A percentile compares a stretch with the other conserved stretches of the same genome.
Evolutionary conservation across 306 rosid species (phyloP).

Genomic region (Biancaea sappan): DNA sequence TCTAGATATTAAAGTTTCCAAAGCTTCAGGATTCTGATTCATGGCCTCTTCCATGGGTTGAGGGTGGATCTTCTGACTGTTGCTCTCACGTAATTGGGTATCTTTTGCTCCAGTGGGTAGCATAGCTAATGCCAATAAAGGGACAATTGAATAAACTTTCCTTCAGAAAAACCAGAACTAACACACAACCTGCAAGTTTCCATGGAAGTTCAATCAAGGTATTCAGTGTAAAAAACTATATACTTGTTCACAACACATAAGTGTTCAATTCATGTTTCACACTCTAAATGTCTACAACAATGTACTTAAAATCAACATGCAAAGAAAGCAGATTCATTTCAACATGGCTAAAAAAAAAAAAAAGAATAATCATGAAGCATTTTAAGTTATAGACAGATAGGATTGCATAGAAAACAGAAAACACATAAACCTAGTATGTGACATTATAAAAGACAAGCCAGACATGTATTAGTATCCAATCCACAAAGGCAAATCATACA

Average conservation of each 20-base stretch:
- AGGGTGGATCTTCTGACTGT: slow-evolving; percentile 95
- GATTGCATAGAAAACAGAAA: not conserved
- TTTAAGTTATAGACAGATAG: not conserved
- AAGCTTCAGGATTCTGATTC: slow-evolving; percentile 94
- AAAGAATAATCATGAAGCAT: not conserved
- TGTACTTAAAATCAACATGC: not conserved
- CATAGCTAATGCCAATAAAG: slow-evolving; percentile 75
- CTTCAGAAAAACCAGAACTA: slow-evolving; percentile 49
- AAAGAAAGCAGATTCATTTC: not conserved
- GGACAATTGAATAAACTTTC: slow-evolving; percentile 48
- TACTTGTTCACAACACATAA: not conserved
- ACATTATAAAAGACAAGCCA: not conserved
- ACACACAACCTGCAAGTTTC: slow-evolving; percentile 57
- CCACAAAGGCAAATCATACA: not conserved
- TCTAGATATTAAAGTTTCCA: slow-evolving; percentile 80
- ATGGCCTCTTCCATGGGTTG: slow-evolving; percentile 99
- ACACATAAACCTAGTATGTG: not conserved
- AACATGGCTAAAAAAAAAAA: slow-evolving; percentile 2
- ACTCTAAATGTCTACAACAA: too few relatives aligned
- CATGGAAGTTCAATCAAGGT: slow-evolving; percentile 39
- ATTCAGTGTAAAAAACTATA: slow-evolving; percentile 23
- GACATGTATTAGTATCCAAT: not conserved
- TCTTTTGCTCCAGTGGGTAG: slow-evolving; percentile 92
- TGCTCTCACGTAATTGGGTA: slow-evolving; percentile 89
- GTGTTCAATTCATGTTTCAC: slow-evolving; percentile 8